Evolutionary conservation across 306 rosid genomes (phyloP).

Genomic region (Lagenaria siceraria): DNA sequence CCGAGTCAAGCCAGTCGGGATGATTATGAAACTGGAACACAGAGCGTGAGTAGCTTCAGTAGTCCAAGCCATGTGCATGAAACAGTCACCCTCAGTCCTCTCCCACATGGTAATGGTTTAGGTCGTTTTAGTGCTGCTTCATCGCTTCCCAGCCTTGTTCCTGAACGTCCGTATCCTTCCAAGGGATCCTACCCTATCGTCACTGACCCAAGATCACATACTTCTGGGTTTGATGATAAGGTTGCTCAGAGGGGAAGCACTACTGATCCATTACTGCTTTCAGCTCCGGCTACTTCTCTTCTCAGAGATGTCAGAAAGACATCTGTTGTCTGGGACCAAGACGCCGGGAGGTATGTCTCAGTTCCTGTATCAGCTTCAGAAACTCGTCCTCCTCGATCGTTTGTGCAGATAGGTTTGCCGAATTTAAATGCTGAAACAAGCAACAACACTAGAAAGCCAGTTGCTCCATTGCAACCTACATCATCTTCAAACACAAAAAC

Average conservation of each 20-base stretch:
- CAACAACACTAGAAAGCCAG: slow-evolving; percentile 34
- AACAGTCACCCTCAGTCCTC: slow-evolving; percentile 82
- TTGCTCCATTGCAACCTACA: slow-evolving; percentile 32
- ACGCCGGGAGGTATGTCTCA: slow-evolving; percentile 93
- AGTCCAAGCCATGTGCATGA: slow-evolving; percentile 89
- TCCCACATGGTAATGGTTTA: slow-evolving; percentile 56
- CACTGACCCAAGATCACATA: slow-evolving; percentile 32
- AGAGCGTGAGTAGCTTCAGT: slow-evolving; percentile 90
- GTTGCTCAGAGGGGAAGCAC: slow-evolving; percentile 32
- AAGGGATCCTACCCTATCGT: slow-evolving; percentile 39
- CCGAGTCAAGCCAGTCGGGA: slow-evolving; percentile 88
- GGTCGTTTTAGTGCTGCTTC: slow-evolving; percentile 47
- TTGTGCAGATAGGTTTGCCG: slow-evolving; percentile 39
- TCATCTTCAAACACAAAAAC: slow-evolving; percentile 40
- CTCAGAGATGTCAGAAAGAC: slow-evolving; percentile 80
- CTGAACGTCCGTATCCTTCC: slow-evolving; percentile 45
- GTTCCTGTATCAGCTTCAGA: slow-evolving; percentile 73
- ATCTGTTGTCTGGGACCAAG: slow-evolving; percentile 99
- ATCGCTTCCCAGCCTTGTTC: slow-evolving; percentile 43
- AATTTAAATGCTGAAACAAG: slow-evolving; percentile 40
- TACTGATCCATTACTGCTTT: slow-evolving; percentile 51
- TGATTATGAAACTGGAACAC: slow-evolving; percentile 89
- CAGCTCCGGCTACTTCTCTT: slow-evolving; percentile 59
- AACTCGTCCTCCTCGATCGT: slow-evolving; percentile 46
- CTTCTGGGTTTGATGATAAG: slow-evolving; percentile 63